phyloP scores from a whole-genome alignment of 768 basidiomycete species.

The Albatrellus ellisii region DNA sequence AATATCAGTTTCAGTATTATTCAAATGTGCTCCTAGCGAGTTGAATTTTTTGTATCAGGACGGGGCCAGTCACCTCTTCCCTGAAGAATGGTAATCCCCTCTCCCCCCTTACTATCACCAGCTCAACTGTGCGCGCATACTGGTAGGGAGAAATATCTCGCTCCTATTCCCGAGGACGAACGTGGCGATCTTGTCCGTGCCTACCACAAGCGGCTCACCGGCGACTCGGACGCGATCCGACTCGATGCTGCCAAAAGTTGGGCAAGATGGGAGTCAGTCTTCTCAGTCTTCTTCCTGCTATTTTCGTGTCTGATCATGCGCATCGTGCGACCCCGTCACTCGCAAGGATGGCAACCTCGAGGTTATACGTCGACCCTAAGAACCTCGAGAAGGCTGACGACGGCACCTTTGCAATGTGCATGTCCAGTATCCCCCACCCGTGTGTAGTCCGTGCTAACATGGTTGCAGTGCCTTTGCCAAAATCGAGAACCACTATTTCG shows the following conservation, averaged over 20 bases:
- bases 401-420: slow-evolving; percentile 67
- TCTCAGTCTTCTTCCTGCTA: background rate
- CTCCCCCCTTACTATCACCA: background rate
- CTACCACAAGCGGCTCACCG: slow-evolving; percentile 71
- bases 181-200: slow-evolving; percentile 72
- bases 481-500: slow-evolving; percentile 87
- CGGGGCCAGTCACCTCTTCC: slow-evolving; percentile 71
- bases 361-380: slow-evolving; percentile 53
- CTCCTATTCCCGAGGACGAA: slow-evolving; percentile 69
- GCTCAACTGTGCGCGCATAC: background rate
- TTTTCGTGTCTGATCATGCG: background rate
- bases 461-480: slow-evolving; percentile 63
- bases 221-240: slow-evolving; percentile 51
- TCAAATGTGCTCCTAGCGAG: slow-evolving; percentile 33
- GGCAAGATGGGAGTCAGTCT: slow-evolving; percentile 80
- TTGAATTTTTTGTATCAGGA: slow-evolving; percentile 90
- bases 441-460: background rate
- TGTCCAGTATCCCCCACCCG: slow-evolving; percentile 6
- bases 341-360: slow-evolving; percentile 73
- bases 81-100: slow-evolving; percentile 65
- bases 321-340: background rate
- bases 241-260: slow-evolving; percentile 70
- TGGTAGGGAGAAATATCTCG: slow-evolving; percentile 69
- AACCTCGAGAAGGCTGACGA: slow-evolving; percentile 56
- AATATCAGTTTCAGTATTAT: background rate